Evolutionary conservation across 768 basidiomycete species (phyloP), one percentile per base, ranked within the genome.

Genomic region (Boletus patriciae): DNA sequence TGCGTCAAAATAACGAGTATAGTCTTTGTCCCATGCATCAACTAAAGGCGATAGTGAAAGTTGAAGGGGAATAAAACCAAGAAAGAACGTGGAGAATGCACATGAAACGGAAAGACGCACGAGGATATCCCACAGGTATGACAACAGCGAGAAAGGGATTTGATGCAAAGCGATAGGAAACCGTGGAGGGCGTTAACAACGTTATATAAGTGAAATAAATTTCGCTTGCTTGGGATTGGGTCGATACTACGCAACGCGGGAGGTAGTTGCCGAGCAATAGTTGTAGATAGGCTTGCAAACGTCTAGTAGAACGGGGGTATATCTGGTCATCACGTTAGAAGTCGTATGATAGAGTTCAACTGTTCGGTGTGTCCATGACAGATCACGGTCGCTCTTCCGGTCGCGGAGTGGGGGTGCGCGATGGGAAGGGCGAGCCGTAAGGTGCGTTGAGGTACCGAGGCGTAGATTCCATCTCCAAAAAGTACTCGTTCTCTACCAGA

Each of bases 391-490:
- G 62, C 62, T 72, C 73, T 54, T 74, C 73, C 34, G 56, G 70
- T 64, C 67, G 62, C 15, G 80, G 79, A 1, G 80, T 80, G 3
- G 79, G 77, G 42, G 79, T 76, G 23, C 79, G 77, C 34, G 79
- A 80, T 12, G 78, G 79, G 59, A 74, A 76, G 6, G 80, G 79
- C 19, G 80, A 81, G 21, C 79, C 79, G 48, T 80, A 80, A 25
- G 80, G 79, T 41, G 80, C 80, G 43, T 68, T 73, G 58, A 81
- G 75, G 62, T 81, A 80, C 44, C 79, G 76, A 51, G 69, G 63
- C 34, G 80, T 81, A 27, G 74, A 72, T 54, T 70, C 62, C 67
- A 72, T 80, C 64, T 77, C 70, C 5, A 65, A 63, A 58, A 79
- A 81, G 59, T 73, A 67, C 16, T 69, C 67, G 1, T 69, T 70